Evolutionary conservation across 495 filamentous ascomycete genomes (phyloP), one percentile per base, ranked within the genome.

Genomic region (Darksidea phi): DNA sequence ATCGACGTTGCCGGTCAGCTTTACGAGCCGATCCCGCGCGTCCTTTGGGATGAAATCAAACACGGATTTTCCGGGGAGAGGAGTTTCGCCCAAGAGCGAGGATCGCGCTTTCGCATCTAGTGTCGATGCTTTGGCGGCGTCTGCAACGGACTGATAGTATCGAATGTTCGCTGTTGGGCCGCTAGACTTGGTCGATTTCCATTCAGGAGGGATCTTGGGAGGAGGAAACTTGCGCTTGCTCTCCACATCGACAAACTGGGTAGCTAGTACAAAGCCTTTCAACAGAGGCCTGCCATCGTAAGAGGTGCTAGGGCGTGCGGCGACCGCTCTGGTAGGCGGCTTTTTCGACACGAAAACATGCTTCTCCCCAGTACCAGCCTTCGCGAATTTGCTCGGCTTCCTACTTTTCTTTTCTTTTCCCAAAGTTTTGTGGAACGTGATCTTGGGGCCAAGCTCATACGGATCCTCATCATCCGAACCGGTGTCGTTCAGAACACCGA

Each of bases 381-480:
- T 91, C 0, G 82, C 73, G 20, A 79, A 73, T 11, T 71, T 70
- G 28, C 73, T 70, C 6, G 70, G 48, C 36, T 75, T 73, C 60
- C 84, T 88, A 67, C 88, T 89, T 77, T 91, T 93, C 71, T 90
- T 95, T 50, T 92, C 88, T 2, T 87, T 87, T 25, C 89, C 92
- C 69, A 97, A 86, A 3, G 85, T 80, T 48, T 84, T 80, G 66
- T 90, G 96, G 72, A 96, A 96, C n/a, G 87, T 89, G 70, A 95
- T 92, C 68, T 85, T 85, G 7, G 94, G 94, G 0, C 94, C 92
- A 20, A 97, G 82, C 46, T 89, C 89, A 74, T 97, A 97, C 0
- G 89, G 89, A 68, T 97, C 95, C 69, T 97, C 94, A 55, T 97
- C 92, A 67, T 97, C 94, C n/a, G 94, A 97, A 2, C 91, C 93